These are phyloP conservation scores for Nymphaea thermarum DNA, from an alignment of 164 flowering plant genomes.

Conservation along the genomic window DNA sequence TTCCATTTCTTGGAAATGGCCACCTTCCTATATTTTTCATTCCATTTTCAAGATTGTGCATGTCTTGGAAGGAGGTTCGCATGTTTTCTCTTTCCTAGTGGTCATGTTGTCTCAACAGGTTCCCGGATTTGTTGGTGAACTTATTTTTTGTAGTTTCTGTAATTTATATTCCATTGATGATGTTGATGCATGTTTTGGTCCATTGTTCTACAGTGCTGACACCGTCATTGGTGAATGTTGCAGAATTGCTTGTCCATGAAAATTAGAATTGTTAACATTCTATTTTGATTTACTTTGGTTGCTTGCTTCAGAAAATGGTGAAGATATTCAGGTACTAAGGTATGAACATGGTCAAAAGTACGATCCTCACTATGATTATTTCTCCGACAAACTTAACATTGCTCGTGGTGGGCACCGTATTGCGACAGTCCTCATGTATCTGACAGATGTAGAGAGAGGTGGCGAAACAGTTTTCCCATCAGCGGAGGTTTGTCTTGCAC, in stretches of 20 bases:
- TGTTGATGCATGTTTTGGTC: no score
- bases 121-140: background rate
- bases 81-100: background rate
- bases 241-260: no score
- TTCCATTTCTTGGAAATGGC: background rate
- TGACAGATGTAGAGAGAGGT: slow-evolving; percentile 72
- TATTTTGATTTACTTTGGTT: slow-evolving; percentile 1
- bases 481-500: slow-evolving; percentile 66
- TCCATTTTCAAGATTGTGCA: background rate
- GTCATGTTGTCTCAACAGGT: background rate
- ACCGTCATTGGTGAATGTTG: no score
- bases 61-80: background rate
- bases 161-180: no score
- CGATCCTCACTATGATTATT: slow-evolving; percentile 91
- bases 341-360: slow-evolving; percentile 92
- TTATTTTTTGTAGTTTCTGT: no score
- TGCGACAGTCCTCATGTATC: slow-evolving; percentile 96
- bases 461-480: slow-evolving; percentile 94
- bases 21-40: background rate
- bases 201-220: no score
- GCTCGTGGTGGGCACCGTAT: slow-evolving; percentile 90
- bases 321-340: slow-evolving; percentile 82
- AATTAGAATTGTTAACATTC: background rate
- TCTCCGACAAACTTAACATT: slow-evolving; percentile 70
- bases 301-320: slow-evolving; percentile 68